A percentile compares a stretch with the other conserved stretches of the same genome.
phyloP scores from a whole-genome alignment of 345 rosid genomes.

The Euphorbia peplus region DNA sequence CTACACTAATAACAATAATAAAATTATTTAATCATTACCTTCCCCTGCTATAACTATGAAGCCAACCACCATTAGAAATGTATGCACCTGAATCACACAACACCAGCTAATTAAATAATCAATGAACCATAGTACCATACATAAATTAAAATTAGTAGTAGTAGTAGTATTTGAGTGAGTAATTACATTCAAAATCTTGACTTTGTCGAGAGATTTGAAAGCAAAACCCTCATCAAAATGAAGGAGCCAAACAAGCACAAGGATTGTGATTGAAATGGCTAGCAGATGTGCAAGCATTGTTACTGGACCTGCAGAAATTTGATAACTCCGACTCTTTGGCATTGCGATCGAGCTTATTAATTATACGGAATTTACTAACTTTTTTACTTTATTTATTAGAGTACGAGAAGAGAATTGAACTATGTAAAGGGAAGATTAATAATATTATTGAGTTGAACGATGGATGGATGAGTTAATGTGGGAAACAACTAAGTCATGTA shows the following conservation, averaged over 20 bases:
- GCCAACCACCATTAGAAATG: conserved; percentile 52
- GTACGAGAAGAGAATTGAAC: no score
- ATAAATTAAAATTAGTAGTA: neutral
- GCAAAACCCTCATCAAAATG: conserved; percentile 42
- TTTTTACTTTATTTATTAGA: no score
- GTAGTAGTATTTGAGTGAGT: neutral
- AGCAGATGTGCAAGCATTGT: conserved; percentile 42
- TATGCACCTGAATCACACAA: conserved; percentile 38
- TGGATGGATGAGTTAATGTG: no score
- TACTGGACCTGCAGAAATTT: conserved; percentile 33
- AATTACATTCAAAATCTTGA: conserved; percentile 43
- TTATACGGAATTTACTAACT: no score
- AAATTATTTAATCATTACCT: conserved; percentile 26
- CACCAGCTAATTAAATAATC: no score
- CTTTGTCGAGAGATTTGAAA: conserved; percentile 30
- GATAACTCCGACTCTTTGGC: conserved; percentile 37
- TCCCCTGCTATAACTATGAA: conserved; percentile 49
- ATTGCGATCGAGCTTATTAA: conserved; percentile 23
- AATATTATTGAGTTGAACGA: no score
- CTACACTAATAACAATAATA: neutral
- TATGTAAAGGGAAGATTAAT: no score
- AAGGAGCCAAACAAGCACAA: conserved; percentile 52
- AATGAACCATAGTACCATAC: no score
- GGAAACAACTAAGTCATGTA: no score
- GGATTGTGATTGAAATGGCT: conserved; percentile 34